phyloP scores from a whole-genome alignment of 2,329 filamentous ascomycete genomes.

The Huntiella abstrusa region DNA sequence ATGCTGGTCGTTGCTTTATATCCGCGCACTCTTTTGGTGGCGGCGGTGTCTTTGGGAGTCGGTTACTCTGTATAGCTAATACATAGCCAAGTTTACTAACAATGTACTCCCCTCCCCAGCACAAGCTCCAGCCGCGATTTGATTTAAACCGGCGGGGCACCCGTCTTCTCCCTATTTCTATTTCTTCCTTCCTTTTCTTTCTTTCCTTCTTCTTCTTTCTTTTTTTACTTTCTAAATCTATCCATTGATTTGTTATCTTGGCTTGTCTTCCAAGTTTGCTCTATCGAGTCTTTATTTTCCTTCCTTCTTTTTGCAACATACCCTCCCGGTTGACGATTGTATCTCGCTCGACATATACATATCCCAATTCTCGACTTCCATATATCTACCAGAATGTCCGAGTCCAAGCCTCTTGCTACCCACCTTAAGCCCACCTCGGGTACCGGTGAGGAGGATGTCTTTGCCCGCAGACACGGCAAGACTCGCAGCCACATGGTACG shows the following conservation, averaged over 20 bases:
- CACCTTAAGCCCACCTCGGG: conserved; percentile 49
- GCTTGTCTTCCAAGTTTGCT: no score
- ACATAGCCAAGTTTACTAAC: no score
- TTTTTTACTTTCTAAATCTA: conserved; percentile 2
- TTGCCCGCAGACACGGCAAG: conserved; percentile 56
- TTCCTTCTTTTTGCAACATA: not conserved
- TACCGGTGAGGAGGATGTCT: conserved; percentile 23
- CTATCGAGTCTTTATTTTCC: not conserved
- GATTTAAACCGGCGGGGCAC: not conserved
- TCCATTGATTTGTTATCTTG: conserved; percentile 1
- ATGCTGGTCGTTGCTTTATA: no score
- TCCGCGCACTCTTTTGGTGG: no score
- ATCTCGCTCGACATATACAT: conserved; percentile 5
- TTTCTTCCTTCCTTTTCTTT: conserved; percentile 6
- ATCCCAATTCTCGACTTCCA: conserved; percentile 6
- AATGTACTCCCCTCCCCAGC: not conserved
- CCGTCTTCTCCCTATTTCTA: conserved; percentile 4
- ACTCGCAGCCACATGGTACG: conserved; percentile 64
- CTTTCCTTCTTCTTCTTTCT: not conserved
- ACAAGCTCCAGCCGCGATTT: no score
- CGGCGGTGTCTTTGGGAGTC: no score
- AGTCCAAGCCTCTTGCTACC: conserved; percentile 52
- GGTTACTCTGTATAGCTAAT: no score
- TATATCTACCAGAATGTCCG: conserved; percentile 38
- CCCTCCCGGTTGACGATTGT: not conserved